A percentile compares a stretch with the other conserved stretches of the same genome.
Conservation (phyloP, 2,329 filamentous ascomycete genomes). For the Dothiorella sarmentorum region DNA sequence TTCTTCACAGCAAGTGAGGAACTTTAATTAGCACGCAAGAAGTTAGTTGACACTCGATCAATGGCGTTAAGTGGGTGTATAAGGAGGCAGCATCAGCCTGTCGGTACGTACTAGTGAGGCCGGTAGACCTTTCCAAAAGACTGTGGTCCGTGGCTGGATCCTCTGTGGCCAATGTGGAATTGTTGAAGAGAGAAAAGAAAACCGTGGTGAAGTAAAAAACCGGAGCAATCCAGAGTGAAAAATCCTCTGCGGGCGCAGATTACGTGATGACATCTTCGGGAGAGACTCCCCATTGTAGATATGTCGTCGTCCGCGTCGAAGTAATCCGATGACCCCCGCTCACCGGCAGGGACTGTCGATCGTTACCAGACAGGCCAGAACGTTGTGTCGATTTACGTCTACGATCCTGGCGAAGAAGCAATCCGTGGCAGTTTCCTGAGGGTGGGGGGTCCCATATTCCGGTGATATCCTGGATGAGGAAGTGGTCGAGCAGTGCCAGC, state of each 20-base stretch:
- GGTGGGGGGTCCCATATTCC: not conserved
- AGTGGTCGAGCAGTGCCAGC: not conserved
- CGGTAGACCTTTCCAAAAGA: conserved; percentile 18
- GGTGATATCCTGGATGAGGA: not conserved
- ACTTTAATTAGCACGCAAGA: conserved; percentile 13
- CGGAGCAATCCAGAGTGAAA: not conserved
- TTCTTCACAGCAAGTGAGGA: conserved; percentile 1
- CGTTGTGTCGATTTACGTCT: conserved; percentile 13
- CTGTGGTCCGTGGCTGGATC: not conserved
- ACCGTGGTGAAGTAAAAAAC: not conserved
- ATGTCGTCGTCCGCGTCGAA: conserved; percentile 16
- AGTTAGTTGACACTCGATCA: conserved; percentile 18
- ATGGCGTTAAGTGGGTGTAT: conserved; percentile 3
- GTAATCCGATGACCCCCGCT: conserved; percentile 17
- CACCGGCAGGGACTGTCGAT: conserved; percentile 8
- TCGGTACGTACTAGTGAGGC: conserved; percentile 19
- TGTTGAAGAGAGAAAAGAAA: conserved; percentile 9
- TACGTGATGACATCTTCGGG: conserved; percentile 5
- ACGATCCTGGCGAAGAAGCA: conserved; percentile 13
- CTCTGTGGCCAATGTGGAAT: conserved; percentile 2
- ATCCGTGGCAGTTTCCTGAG: conserved; percentile 4
- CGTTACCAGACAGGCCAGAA: conserved; percentile 12
- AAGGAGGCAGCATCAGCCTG: conserved; percentile 11
- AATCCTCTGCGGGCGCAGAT: conserved; percentile 17
- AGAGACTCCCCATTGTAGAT: conserved; percentile 3